Conservation (phyloP, 2,329 filamentous ascomycete genomes). For the Phialocephala sp. region DNA sequence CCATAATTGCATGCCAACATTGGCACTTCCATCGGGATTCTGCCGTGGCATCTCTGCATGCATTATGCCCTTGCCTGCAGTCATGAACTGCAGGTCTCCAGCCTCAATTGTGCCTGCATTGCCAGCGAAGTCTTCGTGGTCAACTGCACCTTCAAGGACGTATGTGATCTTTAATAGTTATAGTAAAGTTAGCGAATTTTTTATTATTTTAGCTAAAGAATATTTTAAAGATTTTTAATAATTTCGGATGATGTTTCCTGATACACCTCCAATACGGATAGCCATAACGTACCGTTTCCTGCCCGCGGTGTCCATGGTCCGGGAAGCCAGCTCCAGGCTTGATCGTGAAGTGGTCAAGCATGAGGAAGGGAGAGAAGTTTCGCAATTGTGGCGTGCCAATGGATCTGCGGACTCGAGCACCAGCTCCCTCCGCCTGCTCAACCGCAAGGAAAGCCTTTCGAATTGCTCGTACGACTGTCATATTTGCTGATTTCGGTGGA, state of each 20-base stretch:
- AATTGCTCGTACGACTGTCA: constrained; percentile 76
- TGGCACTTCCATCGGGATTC: constrained; percentile 75
- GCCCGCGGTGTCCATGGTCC: constrained; percentile 83
- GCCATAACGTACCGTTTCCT: constrained; percentile 45
- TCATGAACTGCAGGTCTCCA: constrained; percentile 99
- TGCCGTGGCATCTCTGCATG: constrained; percentile 94
- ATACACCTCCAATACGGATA: too few relatives aligned
- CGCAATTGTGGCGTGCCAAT: constrained; percentile 83
- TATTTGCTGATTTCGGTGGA: constrained; percentile 48
- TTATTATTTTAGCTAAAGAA: too few relatives aligned
- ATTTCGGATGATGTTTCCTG: too few relatives aligned
- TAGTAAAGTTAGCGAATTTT: too few relatives aligned
- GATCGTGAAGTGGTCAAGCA: constrained; percentile 93
- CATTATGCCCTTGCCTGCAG: constrained; percentile 87
- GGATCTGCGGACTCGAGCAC: constrained; percentile 83
- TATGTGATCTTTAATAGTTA: too few relatives aligned
- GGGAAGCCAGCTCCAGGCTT: constrained; percentile 85
- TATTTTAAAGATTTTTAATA: too few relatives aligned
- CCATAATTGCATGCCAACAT: constrained; percentile 93
- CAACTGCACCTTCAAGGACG: constrained; percentile 81
- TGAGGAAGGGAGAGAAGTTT: constrained; percentile 91
- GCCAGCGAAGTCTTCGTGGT: constrained; percentile 92
- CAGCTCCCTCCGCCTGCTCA: constrained; percentile 87
- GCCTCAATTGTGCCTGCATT: constrained; percentile 81
- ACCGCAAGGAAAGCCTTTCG: constrained; percentile 82